Percentiles rank a stretch among this genome's conserved stretches.
Conservation (phyloP, 345 rosid species). For the Populus deltoides region DNA sequence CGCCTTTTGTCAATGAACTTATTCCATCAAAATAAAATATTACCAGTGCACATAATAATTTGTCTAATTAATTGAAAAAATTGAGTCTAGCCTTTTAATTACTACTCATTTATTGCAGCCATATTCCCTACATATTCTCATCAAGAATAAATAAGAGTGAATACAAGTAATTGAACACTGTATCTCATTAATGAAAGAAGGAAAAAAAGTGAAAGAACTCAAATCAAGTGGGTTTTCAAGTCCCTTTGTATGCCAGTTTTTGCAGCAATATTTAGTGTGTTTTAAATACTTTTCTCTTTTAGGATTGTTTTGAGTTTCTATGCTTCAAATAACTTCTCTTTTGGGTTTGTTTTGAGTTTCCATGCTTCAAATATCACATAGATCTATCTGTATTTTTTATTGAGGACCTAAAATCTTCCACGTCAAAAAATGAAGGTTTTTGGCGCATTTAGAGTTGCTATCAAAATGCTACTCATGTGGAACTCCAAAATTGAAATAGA, state of each 20-base stretch:
- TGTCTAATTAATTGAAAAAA: background rate
- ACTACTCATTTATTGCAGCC: slow-evolving; percentile 1
- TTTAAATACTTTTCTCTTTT: background rate
- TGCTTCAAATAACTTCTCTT: slow-evolving; percentile 11
- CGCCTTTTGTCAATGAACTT: background rate
- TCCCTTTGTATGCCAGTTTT: background rate
- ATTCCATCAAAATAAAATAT: background rate
- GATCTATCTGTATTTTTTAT: slow-evolving; percentile 3
- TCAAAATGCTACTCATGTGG: slow-evolving; percentile 94
- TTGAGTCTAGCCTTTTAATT: background rate
- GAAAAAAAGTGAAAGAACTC: background rate
- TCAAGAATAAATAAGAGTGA: background rate
- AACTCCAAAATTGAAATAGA: slow-evolving; percentile 89
- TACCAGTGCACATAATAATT: background rate
- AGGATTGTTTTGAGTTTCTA: background rate
- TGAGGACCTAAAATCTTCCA: slow-evolving; percentile 8
- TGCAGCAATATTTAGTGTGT: background rate
- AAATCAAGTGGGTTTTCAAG: background rate
- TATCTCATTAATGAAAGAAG: background rate
- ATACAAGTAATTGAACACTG: background rate
- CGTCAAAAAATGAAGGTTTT: slow-evolving; percentile 59
- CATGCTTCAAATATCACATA: slow-evolving; percentile 7
- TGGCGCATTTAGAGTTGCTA: slow-evolving; percentile 90
- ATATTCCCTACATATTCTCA: background rate
- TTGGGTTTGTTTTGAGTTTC: background rate